These are phyloP conservation scores for Penicillium hesseltinei DNA, from an alignment of 2,329 filamentous ascomycete species.

Conservation along the genomic window DNA sequence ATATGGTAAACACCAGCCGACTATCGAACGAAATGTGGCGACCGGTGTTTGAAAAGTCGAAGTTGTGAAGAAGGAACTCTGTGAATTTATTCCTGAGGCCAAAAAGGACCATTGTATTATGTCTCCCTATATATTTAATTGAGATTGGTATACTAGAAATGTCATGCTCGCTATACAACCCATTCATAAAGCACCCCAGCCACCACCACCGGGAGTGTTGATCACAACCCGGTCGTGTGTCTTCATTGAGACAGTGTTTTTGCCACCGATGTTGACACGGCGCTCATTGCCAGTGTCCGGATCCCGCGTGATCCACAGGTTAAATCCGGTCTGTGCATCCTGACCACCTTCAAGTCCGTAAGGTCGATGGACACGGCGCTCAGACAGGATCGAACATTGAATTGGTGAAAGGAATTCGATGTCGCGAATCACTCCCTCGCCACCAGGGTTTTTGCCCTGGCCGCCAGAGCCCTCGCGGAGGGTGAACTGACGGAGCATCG, in stretches of 20 bases:
- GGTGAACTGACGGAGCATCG: constrained; percentile 70
- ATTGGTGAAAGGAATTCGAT: constrained; percentile 82
- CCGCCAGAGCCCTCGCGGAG: constrained; percentile 66
- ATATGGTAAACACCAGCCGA: constrained; percentile 19
- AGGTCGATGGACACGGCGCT: constrained; percentile 71
- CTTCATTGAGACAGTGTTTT: constrained; percentile 61
- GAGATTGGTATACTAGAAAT: constrained; percentile 1
- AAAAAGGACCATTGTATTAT: not conserved
- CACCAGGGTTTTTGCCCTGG: constrained; percentile 64
- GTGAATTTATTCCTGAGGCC: not conserved
- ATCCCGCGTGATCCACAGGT: constrained; percentile 80
- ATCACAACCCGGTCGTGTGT: constrained; percentile 62
- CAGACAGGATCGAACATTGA: constrained; percentile 75
- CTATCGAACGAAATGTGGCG: constrained; percentile 22
- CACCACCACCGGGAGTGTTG: constrained; percentile 55
- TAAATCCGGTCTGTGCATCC: constrained; percentile 74
- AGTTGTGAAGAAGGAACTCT: not conserved
- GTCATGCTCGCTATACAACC: not conserved
- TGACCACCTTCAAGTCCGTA: constrained; percentile 83
- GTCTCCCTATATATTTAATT: not conserved
- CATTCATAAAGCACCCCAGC: constrained; percentile 32
- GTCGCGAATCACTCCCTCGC: constrained; percentile 74
- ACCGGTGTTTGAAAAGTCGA: constrained; percentile 11
- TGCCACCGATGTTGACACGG: constrained; percentile 59
- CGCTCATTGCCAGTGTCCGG: constrained; percentile 53